A percentile compares a stretch with the other conserved stretches of the same genome.
phyloP scores from a whole-genome alignment of 2,329 filamentous ascomycete species.

The Calonectria pauciramosa region DNA sequence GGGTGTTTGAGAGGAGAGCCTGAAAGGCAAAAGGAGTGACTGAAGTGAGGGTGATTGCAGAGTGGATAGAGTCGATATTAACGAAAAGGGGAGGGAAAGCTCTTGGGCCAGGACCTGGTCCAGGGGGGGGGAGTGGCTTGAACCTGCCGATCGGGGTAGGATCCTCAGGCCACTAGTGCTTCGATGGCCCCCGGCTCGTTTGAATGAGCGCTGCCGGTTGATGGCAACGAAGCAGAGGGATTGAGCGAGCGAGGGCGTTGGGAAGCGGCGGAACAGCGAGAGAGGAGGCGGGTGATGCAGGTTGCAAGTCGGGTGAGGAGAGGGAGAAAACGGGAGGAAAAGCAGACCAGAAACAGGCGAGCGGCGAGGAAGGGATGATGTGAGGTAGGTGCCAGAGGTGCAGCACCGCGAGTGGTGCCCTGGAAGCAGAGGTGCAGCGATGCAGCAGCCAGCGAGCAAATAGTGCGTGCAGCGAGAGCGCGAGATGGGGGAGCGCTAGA shows the following conservation, averaged over 20 bases:
- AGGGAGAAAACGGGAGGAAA: slow-evolving; percentile 26
- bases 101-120: slow-evolving; percentile 44
- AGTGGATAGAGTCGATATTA: slow-evolving; percentile 56
- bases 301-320: slow-evolving; percentile 26
- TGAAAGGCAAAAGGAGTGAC: slow-evolving; percentile 55
- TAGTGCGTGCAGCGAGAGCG: slow-evolving; percentile 9
- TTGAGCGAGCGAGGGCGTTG: not conserved
- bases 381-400: slow-evolving; percentile 34
- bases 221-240: slow-evolving; percentile 18
- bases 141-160: slow-evolving; percentile 53
- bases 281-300: slow-evolving; percentile 12
- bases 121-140: slow-evolving; percentile 49
- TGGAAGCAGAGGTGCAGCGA: slow-evolving; percentile 8
- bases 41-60: slow-evolving; percentile 55
- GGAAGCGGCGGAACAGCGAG: slow-evolving; percentile 16
- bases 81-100: slow-evolving; percentile 54
- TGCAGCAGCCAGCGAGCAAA: slow-evolving; percentile 17
- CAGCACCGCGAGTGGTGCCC: slow-evolving; percentile 20
- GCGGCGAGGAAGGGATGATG: slow-evolving; percentile 35
- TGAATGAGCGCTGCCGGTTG: slow-evolving; percentile 35
- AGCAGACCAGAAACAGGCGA: slow-evolving; percentile 35
- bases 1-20: slow-evolving; percentile 40
- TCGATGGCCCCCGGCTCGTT: slow-evolving; percentile 39
- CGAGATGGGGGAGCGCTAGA: not conserved
- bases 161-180: slow-evolving; percentile 50